Evolutionary conservation across 2,329 filamentous ascomycete species (phyloP).

Genomic region (Didymellaceae sp.): DNA sequence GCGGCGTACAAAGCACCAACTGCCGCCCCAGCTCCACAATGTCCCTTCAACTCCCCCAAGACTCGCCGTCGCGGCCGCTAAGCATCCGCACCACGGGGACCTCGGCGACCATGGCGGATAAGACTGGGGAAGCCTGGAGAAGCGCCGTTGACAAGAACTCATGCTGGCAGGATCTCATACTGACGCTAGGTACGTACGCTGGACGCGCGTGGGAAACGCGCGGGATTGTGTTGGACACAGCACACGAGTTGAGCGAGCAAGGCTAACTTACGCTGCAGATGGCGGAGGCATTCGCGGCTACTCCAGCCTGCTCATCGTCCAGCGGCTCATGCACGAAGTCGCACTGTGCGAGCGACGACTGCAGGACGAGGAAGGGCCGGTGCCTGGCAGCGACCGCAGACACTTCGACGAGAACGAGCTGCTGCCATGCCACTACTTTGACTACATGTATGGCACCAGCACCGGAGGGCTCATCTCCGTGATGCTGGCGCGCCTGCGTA

Average conservation of each 20-base stretch:
- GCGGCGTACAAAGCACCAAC: slow-evolving; percentile 19
- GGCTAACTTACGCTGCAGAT: slow-evolving; percentile 43
- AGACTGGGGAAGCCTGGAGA: slow-evolving; percentile 54
- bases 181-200: slow-evolving; percentile 49
- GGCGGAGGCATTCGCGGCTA: slow-evolving; percentile 61
- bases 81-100: slow-evolving; percentile 46
- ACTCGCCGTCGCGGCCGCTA: slow-evolving; percentile 38
- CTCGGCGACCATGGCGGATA: slow-evolving; percentile 46
- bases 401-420: slow-evolving; percentile 52
- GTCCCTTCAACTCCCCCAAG: slow-evolving; percentile 39
- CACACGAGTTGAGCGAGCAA: neutral
- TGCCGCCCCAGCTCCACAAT: slow-evolving; percentile 21
- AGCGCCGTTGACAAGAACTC: slow-evolving; percentile 49
- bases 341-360: slow-evolving; percentile 53
- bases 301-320: slow-evolving; percentile 57
- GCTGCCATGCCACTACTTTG: slow-evolving; percentile 60
- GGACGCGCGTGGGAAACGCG: no score
- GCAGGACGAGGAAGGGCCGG: slow-evolving; percentile 52
- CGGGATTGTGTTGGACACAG: no score
- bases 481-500: slow-evolving; percentile 57
- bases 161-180: slow-evolving; percentile 57
- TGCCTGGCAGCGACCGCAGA: slow-evolving; percentile 30
- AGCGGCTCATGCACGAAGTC: slow-evolving; percentile 57
- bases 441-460: slow-evolving; percentile 61
- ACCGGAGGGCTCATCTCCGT: slow-evolving; percentile 61